Percentiles rank a stretch among this genome's conserved stretches.
phyloP scores from a whole-genome alignment of 768 basidiomycete genomes.

The Kondoa malvinella region DNA sequence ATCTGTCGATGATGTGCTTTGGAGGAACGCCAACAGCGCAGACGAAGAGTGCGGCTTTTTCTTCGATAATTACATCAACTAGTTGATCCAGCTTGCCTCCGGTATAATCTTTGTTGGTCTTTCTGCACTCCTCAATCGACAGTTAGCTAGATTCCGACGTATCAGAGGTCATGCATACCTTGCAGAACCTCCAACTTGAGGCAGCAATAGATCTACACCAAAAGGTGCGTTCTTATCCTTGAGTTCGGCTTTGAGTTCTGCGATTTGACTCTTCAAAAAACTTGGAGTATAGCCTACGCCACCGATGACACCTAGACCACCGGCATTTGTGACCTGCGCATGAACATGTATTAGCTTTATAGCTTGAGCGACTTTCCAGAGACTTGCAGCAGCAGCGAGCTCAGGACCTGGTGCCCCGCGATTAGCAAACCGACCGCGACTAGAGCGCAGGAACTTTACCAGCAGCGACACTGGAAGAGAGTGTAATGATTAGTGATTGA shows the following conservation, averaged over 20 bases:
- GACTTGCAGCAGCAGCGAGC: conserved; percentile 61
- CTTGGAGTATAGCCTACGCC: conserved; percentile 61
- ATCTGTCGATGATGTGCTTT: conserved; percentile 53
- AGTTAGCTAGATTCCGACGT: too few relatives aligned
- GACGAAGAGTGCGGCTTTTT: conserved; percentile 73
- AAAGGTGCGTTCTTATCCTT: conserved; percentile 63
- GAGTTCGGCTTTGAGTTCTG: conserved; percentile 41
- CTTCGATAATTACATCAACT: conserved; percentile 79
- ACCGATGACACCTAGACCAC: conserved; percentile 81
- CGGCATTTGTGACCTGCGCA: conserved; percentile 50
- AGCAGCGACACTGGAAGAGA: neutral
- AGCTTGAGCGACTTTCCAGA: neutral
- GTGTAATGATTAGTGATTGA: too few relatives aligned
- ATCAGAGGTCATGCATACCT: too few relatives aligned
- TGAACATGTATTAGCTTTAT: neutral
- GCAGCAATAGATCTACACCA: conserved; percentile 77
- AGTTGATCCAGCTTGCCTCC: conserved; percentile 68
- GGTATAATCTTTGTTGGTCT: conserved; percentile 76
- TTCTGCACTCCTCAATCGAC: too few relatives aligned
- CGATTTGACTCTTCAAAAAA: conserved; percentile 57
- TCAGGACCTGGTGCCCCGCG: conserved; percentile 36
- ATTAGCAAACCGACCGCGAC: neutral
- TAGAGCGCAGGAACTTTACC: neutral
- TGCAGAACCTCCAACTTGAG: conserved; percentile 68
- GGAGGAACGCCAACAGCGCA: conserved; percentile 58